Percentiles rank a stretch among this genome's conserved stretches.
These are phyloP conservation scores for Zygosaccharomyces gambellarensis DNA, from an alignment of 805 yeast species.

Conservation along the genomic window DNA sequence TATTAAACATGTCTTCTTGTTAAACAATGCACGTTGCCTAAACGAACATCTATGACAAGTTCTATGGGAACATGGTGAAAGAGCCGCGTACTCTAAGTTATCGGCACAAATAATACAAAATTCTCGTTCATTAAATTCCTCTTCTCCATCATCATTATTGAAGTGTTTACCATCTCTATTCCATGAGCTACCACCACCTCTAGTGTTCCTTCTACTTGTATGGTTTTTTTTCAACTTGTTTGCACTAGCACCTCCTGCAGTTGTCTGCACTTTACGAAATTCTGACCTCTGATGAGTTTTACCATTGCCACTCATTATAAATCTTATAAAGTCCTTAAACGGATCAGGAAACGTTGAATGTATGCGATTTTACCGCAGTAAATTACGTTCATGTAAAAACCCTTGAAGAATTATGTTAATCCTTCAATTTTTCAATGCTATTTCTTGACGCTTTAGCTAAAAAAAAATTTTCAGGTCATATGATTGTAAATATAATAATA, in stretches of 20 bases:
- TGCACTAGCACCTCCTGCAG: slow-evolving; percentile 3
- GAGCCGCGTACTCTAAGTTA: slow-evolving; percentile 53
- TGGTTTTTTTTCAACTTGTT: slow-evolving; percentile 1
- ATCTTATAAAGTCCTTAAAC: not conserved
- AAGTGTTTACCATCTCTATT: not conserved
- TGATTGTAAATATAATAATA: not conserved
- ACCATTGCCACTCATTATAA: not conserved
- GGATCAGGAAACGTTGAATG: not conserved
- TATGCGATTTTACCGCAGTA: not conserved
- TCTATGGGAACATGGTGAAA: slow-evolving; percentile 78
- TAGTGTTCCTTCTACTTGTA: slow-evolving; percentile 5
- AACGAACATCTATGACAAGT: slow-evolving; percentile 81
- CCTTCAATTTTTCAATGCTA: not conserved
- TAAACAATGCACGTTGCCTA: slow-evolving; percentile 75
- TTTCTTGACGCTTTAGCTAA: not conserved
- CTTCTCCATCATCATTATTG: slow-evolving; percentile 24
- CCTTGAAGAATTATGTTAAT: not conserved
- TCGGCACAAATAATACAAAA: slow-evolving; percentile 85
- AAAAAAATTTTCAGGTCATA: not conserved
- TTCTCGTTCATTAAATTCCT: slow-evolving; percentile 37
- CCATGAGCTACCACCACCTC: slow-evolving; percentile 4
- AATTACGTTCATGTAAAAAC: not conserved
- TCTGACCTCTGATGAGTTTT: slow-evolving; percentile 4
- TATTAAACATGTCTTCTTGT: slow-evolving; percentile 69
- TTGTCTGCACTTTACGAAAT: slow-evolving; percentile 24